phyloP scores from a whole-genome alignment of 306 rosid genomes.

The Casuarina cunninghamiana region DNA sequence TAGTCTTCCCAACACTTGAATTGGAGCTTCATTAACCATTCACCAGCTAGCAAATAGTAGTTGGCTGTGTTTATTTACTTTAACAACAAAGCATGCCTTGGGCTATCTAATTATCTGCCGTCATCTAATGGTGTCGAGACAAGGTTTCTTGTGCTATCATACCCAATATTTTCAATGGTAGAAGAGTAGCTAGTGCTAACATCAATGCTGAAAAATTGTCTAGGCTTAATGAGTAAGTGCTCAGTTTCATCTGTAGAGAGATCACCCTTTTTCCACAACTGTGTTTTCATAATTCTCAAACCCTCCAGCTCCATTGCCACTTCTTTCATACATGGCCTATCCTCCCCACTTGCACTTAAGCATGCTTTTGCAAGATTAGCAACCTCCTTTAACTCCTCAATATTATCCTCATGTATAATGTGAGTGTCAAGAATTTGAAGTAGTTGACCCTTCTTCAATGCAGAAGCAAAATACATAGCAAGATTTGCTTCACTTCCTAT shows the following conservation, averaged over 20 bases:
- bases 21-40: too few relatives aligned
- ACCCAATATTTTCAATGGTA: too few relatives aligned
- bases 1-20: too few relatives aligned
- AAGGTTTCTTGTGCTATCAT: too few relatives aligned
- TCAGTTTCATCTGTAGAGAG: conserved; percentile 10
- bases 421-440: conserved; percentile 36
- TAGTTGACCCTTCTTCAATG: conserved; percentile 36
- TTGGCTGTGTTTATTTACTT: too few relatives aligned
- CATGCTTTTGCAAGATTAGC: conserved; percentile 37
- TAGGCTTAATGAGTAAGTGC: conserved; percentile 4
- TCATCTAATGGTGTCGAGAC: too few relatives aligned
- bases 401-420: conserved; percentile 19
- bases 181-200: neutral
- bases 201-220: neutral
- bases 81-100: too few relatives aligned
- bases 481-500: conserved; percentile 36
- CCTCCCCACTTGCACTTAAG: conserved; percentile 42
- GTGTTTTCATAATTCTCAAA: conserved; percentile 16
- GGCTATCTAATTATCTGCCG: too few relatives aligned
- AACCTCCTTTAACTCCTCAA: conserved; percentile 39
- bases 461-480: conserved; percentile 31
- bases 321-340: conserved; percentile 60
- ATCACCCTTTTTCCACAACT: conserved; percentile 12
- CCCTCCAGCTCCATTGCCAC: conserved; percentile 50
- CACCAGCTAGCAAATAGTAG: too few relatives aligned